Base-by-base conservation (phyloP, 2,329 filamentous ascomycete species). In the Penicillium vulpinum region DNA sequence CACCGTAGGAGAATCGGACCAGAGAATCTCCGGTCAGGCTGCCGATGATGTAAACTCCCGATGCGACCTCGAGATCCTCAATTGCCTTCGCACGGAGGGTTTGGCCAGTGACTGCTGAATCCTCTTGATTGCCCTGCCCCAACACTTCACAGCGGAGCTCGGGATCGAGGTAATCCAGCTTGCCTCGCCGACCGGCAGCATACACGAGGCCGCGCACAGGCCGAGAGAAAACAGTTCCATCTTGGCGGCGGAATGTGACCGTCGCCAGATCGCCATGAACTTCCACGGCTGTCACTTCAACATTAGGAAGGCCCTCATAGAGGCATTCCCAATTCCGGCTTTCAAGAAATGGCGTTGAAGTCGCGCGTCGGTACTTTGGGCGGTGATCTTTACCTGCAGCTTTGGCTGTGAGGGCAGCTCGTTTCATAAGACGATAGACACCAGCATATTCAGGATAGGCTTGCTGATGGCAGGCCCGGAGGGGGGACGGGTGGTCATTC, bases 391-490 rank as follows among this genome's bases (percentile, higher is more conserved):
- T 57, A 5, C 39, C 44, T 5, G 41, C 22, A 8, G 62, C 24
- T 28, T 59, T 48, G 33, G 62, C 62, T 21, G 67, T 59, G 28
- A 73, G 55, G 4, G 73, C 74, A 18, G 82, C 80, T 9, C 80
- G 74, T 68, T 85, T 86, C 84, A 87, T 86, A 40, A 82, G 74
- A 15, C 82, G 77, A 61, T 87, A 86, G 1, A 87, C 76, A 9
- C 80, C 78, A 0, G 84, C 83, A 65, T 87, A 87, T 59, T 86
- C 84, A 0, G 84, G 84, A 63, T 87, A 87, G 29, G 83, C 84
- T 43, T 82, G 79, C 45, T 83, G 80, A 63, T 87, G 84, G 57
- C 84, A 86, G 36, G 80, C 79, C 21, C 81, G 80, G 13, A 87
- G 70, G 2, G 84, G 84, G 0, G 83, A 85, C 0, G 83, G 83